Evolutionary conservation across 1,284 basidiomycete species (phyloP), one percentile per base, ranked within the genome.

Genomic region (Heterobasidion annosum): DNA sequence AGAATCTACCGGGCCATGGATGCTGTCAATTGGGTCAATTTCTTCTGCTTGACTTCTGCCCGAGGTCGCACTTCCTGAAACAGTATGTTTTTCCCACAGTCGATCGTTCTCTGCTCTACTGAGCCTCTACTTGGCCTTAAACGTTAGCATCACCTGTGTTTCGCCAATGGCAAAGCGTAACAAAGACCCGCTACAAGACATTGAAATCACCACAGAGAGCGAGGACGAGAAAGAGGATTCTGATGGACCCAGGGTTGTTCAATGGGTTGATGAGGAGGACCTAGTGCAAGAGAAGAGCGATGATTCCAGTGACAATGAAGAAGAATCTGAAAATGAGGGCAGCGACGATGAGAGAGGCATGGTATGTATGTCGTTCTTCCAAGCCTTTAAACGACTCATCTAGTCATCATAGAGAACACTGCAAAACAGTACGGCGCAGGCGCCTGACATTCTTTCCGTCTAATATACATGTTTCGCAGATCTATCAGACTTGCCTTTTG

Each of bases 401-500:
- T 25, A 4, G 48, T 32, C 9, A 47, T 40, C 1, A 44, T 37
- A 54, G 54, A 33, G 47, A 37, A 16, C 42, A 32, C 33, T 50
- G 33, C 40, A 43, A 37, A 37, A 48, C n/a, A 34, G 53, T 50
- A 34, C n/a, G 34, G n/a, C 8, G 18, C 34, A 12, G n/a, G 3
- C n/a, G 9, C 18, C 7, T 50, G 18, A 6, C 19, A 2, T 35
- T 37, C 18, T 16, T 34, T 13, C 7, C 15, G 15, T 34, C 48
- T 47, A 16, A 19, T 9, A n/a, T 34, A 16, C 15, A n/a, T 25
- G 55, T 4, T 50, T 34, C 4, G 32, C 44, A 54, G 59, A 19
- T 44, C 6, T 57, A 9, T 53, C 53, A 15, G 48, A 50, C 25
- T 32, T 56, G 15, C 55, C 60, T 49, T 59, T 58, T 19, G 60